A percentile compares a stretch with the other conserved stretches of the same genome.
phyloP scores from a whole-genome alignment of 1,284 basidiomycete species.

The Sporisorium exsertum region DNA sequence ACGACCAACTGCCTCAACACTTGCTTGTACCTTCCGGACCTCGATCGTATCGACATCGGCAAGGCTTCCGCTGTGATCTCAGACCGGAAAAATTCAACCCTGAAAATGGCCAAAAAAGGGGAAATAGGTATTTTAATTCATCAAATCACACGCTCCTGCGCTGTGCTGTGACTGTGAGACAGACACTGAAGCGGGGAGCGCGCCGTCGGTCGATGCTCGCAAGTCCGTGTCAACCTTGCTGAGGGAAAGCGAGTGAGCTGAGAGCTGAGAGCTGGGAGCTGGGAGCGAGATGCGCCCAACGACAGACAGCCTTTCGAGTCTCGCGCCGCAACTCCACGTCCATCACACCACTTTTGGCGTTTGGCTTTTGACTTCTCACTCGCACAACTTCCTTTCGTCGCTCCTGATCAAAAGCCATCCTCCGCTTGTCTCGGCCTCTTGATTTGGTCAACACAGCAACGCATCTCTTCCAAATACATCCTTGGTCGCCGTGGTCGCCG shows the following conservation, averaged over 20 bases:
- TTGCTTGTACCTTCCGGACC: not conserved
- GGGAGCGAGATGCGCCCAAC: not conserved
- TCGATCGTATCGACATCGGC: not conserved
- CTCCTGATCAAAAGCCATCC: too few species aligned
- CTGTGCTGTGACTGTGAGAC: not conserved
- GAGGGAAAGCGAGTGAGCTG: not conserved
- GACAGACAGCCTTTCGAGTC: not conserved
- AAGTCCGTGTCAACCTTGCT: not conserved
- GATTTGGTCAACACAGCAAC: not conserved
- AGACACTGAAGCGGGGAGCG: slow-evolving; percentile 8
- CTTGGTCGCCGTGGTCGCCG: not conserved
- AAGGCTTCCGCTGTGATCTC: not conserved
- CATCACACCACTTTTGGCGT: slow-evolving; percentile 4
- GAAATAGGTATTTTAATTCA: too few species aligned
- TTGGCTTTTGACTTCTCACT: not conserved
- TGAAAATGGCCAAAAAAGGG: slow-evolving; percentile 1
- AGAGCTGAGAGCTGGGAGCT: not conserved
- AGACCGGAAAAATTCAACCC: slow-evolving; percentile 4
- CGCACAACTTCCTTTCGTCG: not conserved
- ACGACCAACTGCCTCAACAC: not conserved
- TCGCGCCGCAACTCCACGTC: slow-evolving; percentile 21
- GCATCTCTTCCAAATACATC: not conserved
- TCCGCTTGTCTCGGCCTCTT: slow-evolving; percentile 2
- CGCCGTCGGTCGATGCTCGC: slow-evolving; percentile 9
- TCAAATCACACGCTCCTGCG: not conserved